Percentiles rank a stretch among this genome's conserved stretches.
Evolutionary conservation across 768 basidiomycete genomes (phyloP).

Genomic region (Crucibulum laeve): DNA sequence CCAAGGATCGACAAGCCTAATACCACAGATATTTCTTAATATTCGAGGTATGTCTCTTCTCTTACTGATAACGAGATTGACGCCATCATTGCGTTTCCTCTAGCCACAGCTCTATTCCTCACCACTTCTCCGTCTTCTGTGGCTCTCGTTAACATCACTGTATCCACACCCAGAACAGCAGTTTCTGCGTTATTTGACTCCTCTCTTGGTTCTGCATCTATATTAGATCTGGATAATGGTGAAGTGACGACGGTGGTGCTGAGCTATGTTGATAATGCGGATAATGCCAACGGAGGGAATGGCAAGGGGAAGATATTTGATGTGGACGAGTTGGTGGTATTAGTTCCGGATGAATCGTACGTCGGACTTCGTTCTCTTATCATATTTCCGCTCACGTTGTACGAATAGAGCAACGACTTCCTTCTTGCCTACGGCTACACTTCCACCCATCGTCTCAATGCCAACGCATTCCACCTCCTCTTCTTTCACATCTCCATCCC

Average conservation of each 20-base stretch:
- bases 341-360: neutral
- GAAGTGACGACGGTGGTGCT: constrained; percentile 37
- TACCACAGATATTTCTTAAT: constrained; percentile 55
- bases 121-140: constrained; percentile 40
- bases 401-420: constrained; percentile 25
- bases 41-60: constrained; percentile 39
- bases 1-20: constrained; percentile 32
- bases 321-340: neutral
- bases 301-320: neutral
- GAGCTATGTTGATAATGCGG: constrained; percentile 26
- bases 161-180: constrained; percentile 31
- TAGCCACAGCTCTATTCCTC: constrained; percentile 42
- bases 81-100: neutral
- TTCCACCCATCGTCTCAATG: constrained; percentile 29
- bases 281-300: too few relatives aligned
- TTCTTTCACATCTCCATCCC: constrained; percentile 8
- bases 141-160: constrained; percentile 48
- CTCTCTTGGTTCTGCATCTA: constrained; percentile 28
- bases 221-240: constrained; percentile 34
- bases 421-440: constrained; percentile 29
- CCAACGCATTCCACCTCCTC: constrained; percentile 21
- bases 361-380: too few relatives aligned
- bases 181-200: constrained; percentile 36
- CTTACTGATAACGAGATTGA: neutral
- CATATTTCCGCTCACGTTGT: constrained; percentile 27